Evolutionary conservation across 2,329 filamentous ascomycete species (phyloP), one percentile per base, ranked within the genome.

Genomic region (Paecilomyces fulvus): DNA sequence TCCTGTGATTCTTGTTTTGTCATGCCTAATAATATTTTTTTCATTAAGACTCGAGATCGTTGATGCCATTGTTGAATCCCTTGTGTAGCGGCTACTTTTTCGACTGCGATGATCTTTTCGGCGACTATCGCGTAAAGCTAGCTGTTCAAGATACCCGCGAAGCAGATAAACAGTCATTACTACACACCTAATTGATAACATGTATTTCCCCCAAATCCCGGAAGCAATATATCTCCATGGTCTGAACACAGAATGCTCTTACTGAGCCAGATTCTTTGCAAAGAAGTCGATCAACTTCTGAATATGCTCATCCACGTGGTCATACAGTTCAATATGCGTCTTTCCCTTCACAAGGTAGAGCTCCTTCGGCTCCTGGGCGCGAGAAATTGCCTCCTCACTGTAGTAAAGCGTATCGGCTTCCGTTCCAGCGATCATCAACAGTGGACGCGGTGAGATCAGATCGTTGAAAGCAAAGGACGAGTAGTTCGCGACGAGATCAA

Each of bases 281-380:
- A 49, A 23, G 48, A 49, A 49, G 14, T 49, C 48, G 23, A 25
- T 8, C 48, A 23, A 28, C 48, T 49, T 49, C 20, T 11, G 48
- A 49, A 49, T 23, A 25, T 49, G 48, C 9, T 20, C 48, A 23
- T 49, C 48, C 1, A 49, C 48, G 23, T 49, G 7, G 54, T 68
- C 66, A 55, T 69, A 68, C 12, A 68, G 56, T 53, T 59, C 63
- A 9, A 63, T 49, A 58, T 69, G 66, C 6, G 56, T 65, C 59
- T 56, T 53, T 3, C 61, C 62, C 12, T 60, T 31, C 17, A 68
- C 55, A 8, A 65, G 21, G 46, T 55, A 63, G 14, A 68, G 52
- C 51, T 68, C 66, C 55, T 68, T 68, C 2, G 66, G 65, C 55
- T 67, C 65, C 28, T 59, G 58, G 3, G 66, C 66, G 21, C 31